phyloP scores from a whole-genome alignment of 1,284 basidiomycete species.

The Violaceomyces palustris region DNA sequence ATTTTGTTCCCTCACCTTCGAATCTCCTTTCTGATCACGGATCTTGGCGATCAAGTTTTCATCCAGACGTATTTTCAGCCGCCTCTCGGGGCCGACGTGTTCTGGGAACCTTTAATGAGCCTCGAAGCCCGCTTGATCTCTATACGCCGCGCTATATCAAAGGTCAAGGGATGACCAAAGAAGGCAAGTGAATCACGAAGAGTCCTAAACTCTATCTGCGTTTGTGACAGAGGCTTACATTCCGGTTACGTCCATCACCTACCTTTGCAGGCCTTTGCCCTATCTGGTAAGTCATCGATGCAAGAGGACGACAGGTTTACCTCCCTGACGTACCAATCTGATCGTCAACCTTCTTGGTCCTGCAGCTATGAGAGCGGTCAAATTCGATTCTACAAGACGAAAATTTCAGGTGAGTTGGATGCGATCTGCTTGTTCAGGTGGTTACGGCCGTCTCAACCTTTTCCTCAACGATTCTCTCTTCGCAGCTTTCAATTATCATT shows the following conservation, averaged over 20 bases:
- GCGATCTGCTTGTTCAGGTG: background rate
- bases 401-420: constrained; percentile 21
- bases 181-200: constrained; percentile 3
- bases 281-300: constrained; percentile 24
- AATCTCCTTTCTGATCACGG: too few relatives aligned
- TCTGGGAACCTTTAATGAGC: constrained; percentile 20
- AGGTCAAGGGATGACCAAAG: constrained; percentile 17
- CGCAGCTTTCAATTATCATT: constrained; percentile 38
- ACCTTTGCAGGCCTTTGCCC: constrained; percentile 17
- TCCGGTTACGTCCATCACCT: background rate
- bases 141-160: constrained; percentile 35
- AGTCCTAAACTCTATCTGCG: background rate
- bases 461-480: background rate
- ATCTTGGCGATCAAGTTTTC: constrained; percentile 7
- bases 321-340: background rate
- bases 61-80: constrained; percentile 7
- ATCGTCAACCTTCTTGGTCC: background rate
- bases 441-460: background rate
- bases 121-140: constrained; percentile 26
- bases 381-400: constrained; percentile 25
- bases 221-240: background rate
- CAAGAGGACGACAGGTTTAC: background rate
- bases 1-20: too few relatives aligned
- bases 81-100: too few relatives aligned
- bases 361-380: constrained; percentile 21